A percentile compares a stretch with the other conserved stretches of the same genome.
These are phyloP conservation scores for Polyporus arcularius DNA, from an alignment of 768 basidiomycete genomes.

Conservation along the genomic window DNA sequence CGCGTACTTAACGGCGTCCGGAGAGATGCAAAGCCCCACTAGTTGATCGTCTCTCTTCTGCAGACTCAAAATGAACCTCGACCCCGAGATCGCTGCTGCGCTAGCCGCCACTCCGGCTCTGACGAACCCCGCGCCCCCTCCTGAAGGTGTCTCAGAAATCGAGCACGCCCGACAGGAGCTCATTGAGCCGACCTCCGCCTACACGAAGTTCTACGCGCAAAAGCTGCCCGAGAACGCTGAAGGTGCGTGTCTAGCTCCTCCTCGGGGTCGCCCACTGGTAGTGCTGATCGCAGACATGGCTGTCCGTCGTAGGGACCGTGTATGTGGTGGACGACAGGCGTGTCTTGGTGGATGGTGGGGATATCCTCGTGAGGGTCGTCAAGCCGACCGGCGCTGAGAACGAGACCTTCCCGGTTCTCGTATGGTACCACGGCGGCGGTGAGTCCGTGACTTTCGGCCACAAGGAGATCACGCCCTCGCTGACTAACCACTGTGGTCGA, in stretches of 20 bases:
- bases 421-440: slow-evolving; percentile 1
- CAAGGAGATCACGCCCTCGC: too few relatives aligned
- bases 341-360: neutral
- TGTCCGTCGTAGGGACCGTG: neutral
- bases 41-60: too few relatives aligned
- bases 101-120: neutral
- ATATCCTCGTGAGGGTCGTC: neutral
- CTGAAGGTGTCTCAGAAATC: neutral
- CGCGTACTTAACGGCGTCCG: too few relatives aligned
- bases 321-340: neutral
- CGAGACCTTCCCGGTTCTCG: neutral
- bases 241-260: too few relatives aligned
- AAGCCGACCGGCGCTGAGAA: neutral
- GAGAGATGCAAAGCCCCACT: too few relatives aligned
- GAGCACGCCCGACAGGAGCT: neutral
- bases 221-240: too few relatives aligned
- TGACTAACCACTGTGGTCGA: too few relatives aligned
- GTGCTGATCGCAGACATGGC: too few relatives aligned
- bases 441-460: neutral
- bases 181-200: neutral
- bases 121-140: neutral
- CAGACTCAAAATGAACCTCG: neutral
- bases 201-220: neutral
- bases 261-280: too few relatives aligned
- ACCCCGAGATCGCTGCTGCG: neutral